phyloP scores from a whole-genome alignment of 441 rosid genomes.

The Manihot esculenta region DNA sequence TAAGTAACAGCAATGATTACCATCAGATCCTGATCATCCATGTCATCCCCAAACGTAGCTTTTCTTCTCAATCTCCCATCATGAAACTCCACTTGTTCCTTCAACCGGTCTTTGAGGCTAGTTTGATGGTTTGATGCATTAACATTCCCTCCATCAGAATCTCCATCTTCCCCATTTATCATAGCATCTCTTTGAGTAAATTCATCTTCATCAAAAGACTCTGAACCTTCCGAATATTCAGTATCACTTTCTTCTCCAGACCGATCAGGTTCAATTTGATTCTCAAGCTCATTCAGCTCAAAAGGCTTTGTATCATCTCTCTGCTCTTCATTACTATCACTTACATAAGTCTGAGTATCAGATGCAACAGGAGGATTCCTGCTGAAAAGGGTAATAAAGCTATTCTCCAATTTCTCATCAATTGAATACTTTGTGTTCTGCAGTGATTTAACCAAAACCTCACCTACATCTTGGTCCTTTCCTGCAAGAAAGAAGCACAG shows the following conservation, averaged over 20 bases:
- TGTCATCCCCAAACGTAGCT: slow-evolving; percentile 55
- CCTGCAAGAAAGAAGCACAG: slow-evolving; percentile 42
- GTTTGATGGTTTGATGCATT: slow-evolving; percentile 23
- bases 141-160: slow-evolving; percentile 33
- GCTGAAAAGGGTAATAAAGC: slow-evolving; percentile 67
- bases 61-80: slow-evolving; percentile 81
- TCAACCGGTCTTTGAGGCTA: slow-evolving; percentile 27
- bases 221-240: slow-evolving; percentile 42
- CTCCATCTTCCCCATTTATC: slow-evolving; percentile 21
- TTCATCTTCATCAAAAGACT: slow-evolving; percentile 42
- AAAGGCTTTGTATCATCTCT: slow-evolving; percentile 39
- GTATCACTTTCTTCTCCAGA: slow-evolving; percentile 31
- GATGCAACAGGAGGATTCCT: slow-evolving; percentile 36
- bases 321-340: slow-evolving; percentile 33
- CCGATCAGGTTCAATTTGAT: slow-evolving; percentile 36
- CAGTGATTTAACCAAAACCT: slow-evolving; percentile 71
- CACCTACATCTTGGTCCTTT: slow-evolving; percentile 74
- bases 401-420: slow-evolving; percentile 76
- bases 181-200: slow-evolving; percentile 21
- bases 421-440: slow-evolving; percentile 77
- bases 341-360: slow-evolving; percentile 34
- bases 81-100: slow-evolving; percentile 54
- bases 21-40: slow-evolving; percentile 37
- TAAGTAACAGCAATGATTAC: slow-evolving; percentile 28
- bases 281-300: slow-evolving; percentile 29